Evolutionary conservation across 1,139 yeast genomes (phyloP).

Genomic region (Wickerhamomyces sp.): DNA sequence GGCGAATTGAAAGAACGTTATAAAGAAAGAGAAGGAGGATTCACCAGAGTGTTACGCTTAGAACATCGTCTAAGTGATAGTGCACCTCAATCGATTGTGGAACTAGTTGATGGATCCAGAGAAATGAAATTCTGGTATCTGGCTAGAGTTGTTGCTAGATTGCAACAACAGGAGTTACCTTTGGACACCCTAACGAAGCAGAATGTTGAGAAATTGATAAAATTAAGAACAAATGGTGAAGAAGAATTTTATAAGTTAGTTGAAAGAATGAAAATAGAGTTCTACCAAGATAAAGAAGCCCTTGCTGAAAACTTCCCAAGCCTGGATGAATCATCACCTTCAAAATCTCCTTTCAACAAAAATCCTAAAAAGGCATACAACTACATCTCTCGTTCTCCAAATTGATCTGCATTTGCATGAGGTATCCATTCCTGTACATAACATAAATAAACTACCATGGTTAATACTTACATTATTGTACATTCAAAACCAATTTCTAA

Average conservation of each 20-base stretch:
- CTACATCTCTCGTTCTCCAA: slow-evolving; percentile 13
- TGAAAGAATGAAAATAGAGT: slow-evolving; percentile 55
- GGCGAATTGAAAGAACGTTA: slow-evolving; percentile 64
- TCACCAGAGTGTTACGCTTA: slow-evolving; percentile 76
- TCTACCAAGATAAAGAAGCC: slow-evolving; percentile 34
- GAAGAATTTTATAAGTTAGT: slow-evolving; percentile 57
- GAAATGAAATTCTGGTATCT: slow-evolving; percentile 75
- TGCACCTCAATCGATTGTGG: slow-evolving; percentile 87
- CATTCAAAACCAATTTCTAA: slow-evolving; percentile 3
- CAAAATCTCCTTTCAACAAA: slow-evolving; percentile 19
- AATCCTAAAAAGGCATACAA: slow-evolving; percentile 19
- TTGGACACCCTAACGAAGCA: slow-evolving; percentile 55
- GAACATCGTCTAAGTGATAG: slow-evolving; percentile 89
- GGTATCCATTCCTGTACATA: too few relatives aligned
- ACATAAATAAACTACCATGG: too few relatives aligned
- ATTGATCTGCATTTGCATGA: slow-evolving; percentile 3
- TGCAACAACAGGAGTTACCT: slow-evolving; percentile 61
- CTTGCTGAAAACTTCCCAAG: slow-evolving; percentile 16
- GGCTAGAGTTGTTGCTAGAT: slow-evolving; percentile 78
- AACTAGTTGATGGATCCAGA: slow-evolving; percentile 74
- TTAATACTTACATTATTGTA: slow-evolving; percentile 10
- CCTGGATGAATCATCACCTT: slow-evolving; percentile 6
- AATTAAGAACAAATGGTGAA: slow-evolving; percentile 46
- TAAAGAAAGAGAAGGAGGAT: slow-evolving; percentile 65
- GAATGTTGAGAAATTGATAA: slow-evolving; percentile 51